Evolutionary conservation across 345 rosid species (phyloP), one percentile per base, ranked within the genome.

Genomic region (Arabidopsis suecica): DNA sequence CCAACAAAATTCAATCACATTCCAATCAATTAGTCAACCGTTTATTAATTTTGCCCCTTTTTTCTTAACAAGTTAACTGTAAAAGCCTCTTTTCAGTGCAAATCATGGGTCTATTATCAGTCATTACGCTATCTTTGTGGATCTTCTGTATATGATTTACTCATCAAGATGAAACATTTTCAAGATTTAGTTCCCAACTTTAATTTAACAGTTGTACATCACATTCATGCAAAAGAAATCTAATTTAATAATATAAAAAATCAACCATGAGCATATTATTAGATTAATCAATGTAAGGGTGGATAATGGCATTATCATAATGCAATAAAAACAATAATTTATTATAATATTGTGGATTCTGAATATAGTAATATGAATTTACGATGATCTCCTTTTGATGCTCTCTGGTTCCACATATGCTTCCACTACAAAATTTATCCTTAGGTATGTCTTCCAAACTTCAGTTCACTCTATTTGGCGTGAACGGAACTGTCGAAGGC

Each of bases 1-100:
- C 69, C 79, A 68, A 62, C 56, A 50, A 70, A 69, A 63, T 63
- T 47, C 65, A 63, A 54, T 77, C 80, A 77, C 49, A 77, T 42
- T 22, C 65, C 75, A 77, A 71, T 77, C 71, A 71, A 70, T 63
- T 61, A 69, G 74, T 69, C 73, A 68, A 61, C 74, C 61, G 13
- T 75, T 68, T 41, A 18, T 51, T 50, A 44, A 59, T 54, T 63
- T 70, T 70, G 34, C 34, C 14, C 16, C 28, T 60, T 3, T 75
- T 30, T 47, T 37, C 44, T 61, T 30, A 25, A 32, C 38, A 16
- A 14, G 5, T 16, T 48, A 23, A 36, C 40, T 61, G 63, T 61
- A 13, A 61, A 75, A 25, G 44, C 66, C 66, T 47, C 36, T 55
- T 56, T 56, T 69, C 9, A 34, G 54, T 61, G 57, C 51, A 76